Conservation (phyloP, 139 green algal species). For the Dunaliella sp. region DNA sequence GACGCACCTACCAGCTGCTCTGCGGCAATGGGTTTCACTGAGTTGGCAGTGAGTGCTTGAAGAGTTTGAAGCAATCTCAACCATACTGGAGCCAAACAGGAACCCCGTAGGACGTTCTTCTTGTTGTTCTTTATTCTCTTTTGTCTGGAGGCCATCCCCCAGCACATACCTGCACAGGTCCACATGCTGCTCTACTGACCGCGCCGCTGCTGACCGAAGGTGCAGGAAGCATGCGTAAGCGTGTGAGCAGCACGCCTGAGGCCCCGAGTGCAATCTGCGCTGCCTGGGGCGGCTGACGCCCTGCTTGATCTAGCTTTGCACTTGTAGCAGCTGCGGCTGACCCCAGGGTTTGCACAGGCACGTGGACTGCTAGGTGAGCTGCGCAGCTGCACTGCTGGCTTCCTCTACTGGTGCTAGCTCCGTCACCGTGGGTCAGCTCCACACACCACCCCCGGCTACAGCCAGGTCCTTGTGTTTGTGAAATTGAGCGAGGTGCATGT, state of each 20-base stretch:
- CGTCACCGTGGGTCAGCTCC: neutral
- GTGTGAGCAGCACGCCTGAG: neutral
- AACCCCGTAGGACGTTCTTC: no score
- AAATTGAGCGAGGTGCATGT: neutral
- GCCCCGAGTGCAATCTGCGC: neutral
- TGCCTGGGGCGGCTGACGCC: neutral
- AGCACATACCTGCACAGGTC: no score
- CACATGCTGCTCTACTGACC: no score
- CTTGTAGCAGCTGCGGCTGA: neutral
- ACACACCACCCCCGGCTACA: neutral
- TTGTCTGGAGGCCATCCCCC: no score
- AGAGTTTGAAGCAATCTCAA: no score
- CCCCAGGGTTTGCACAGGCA: neutral
- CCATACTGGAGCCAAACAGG: no score
- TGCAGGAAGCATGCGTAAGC: neutral
- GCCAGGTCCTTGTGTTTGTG: neutral
- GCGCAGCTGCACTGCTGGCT: neutral
- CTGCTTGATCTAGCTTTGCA: neutral
- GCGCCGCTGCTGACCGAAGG: no score
- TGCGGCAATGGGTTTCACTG: no score
- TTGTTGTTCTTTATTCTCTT: no score
- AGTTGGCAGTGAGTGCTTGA: no score
- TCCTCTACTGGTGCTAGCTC: neutral
- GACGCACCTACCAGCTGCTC: no score
- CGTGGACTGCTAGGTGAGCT: neutral